Percentiles rank a stretch among this genome's conserved stretches.
phyloP scores from a whole-genome alignment of 2,329 filamentous ascomycete species.

The Fusarium tanahbumbuense region DNA sequence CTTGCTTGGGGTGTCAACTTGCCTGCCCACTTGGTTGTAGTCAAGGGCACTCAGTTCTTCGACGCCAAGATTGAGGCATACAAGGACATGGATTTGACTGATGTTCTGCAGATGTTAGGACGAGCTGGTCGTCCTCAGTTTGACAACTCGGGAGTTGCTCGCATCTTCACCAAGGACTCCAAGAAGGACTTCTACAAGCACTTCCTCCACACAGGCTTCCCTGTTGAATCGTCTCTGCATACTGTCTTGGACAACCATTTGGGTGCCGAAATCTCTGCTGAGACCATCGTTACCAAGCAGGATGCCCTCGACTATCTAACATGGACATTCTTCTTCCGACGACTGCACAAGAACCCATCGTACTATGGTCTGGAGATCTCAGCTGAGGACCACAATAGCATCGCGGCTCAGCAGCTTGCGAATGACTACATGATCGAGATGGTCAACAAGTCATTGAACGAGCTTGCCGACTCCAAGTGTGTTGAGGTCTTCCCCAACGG shows the following conservation, averaged over 20 bases:
- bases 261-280: constrained; percentile 92
- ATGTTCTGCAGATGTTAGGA: constrained; percentile 97
- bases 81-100: constrained; percentile 98
- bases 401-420: constrained; percentile 84
- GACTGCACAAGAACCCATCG: constrained; percentile 96
- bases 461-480: constrained; percentile 87
- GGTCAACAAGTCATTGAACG: constrained; percentile 85
- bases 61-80: constrained; percentile 98
- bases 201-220: constrained; percentile 97
- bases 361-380: constrained; percentile 97
- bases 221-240: constrained; percentile 94
- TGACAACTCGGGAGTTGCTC: constrained; percentile 92
- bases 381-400: constrained; percentile 89
- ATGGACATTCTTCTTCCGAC: constrained; percentile 99
- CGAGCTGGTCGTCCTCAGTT: constrained; percentile 96
- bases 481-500: constrained; percentile 86
- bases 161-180: constrained; percentile 95
- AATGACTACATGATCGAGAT: constrained; percentile 96
- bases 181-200: constrained; percentile 99
- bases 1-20: constrained; percentile 98
- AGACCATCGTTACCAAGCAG: constrained; percentile 93
- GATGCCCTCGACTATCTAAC: constrained; percentile 97
- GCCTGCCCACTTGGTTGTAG: constrained; percentile 94
- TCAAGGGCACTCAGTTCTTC: constrained; percentile 98
- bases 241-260: constrained; percentile 98